Base-by-base conservation (phyloP, 2,329 filamentous ascomycete species). In the Fusarium lateritium region DNA sequence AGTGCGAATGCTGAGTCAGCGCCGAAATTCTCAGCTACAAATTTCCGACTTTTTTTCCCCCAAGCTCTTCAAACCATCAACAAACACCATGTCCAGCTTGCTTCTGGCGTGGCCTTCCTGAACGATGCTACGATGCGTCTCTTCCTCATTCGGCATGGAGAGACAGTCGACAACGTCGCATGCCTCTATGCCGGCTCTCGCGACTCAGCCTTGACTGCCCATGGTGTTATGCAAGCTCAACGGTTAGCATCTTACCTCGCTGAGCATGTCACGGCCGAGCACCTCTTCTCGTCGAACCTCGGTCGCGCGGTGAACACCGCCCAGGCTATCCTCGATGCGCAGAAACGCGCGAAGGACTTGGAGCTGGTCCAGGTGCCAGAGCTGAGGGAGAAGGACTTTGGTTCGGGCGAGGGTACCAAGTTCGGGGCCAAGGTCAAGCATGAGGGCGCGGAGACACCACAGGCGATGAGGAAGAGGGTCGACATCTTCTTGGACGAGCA, bases 151-250 rank as follows among this genome's bases (percentile, higher is more conserved):
- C 90, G 94, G 58, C 94, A 97, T 84, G 94, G 91, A 76, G 94
- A 97, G 82, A 95, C 93, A 17, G 92, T 97, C 69, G 92, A 97
- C 81, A 97, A 97, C 78, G 91, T 96, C 61, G 91, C 91, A 40
- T 87, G 90, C 56, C 80, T 93, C 62, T 94, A 92, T 53, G 94
- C 94, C 72, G 94, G 94, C 62, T 88, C 89, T 52, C 92, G 89
- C 77, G 93, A 97, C 80, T 95, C 94, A 2, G 83, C 88, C 40
- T 83, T 97, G 72, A 97, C 94, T 24, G 90, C 89, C 67, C 93
- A 97, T 80, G 94, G 94, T 57, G 86, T 91, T 52, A 85, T 94
- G 49, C 94, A 97, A 79, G 89, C 92, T n/a, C 87, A 85, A 44
- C 88, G 89, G 31, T 84, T 97, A 2, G 94, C 88, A 28, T 77